Conservation (phyloP, 164 flowering plant genomes). For the Amborella trichopoda region DNA sequence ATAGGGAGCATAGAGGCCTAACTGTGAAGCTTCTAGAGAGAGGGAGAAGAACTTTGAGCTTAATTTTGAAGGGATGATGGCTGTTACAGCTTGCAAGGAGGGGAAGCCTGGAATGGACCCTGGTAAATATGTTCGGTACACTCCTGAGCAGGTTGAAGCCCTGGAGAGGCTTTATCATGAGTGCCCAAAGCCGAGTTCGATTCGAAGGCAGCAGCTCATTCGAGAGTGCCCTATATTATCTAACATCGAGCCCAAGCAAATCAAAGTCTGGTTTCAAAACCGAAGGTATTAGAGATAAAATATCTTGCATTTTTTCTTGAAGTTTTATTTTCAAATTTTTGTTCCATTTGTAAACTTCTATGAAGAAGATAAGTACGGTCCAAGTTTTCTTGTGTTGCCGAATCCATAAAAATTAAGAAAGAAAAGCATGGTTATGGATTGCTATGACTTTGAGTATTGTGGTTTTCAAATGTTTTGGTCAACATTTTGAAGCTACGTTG, state of each 20-base stretch:
- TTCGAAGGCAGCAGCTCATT: conserved; percentile 90
- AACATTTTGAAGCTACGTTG: no score
- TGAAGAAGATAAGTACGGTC: no score
- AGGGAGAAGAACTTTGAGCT: no score
- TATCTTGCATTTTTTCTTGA: neutral
- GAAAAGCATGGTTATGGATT: no score
- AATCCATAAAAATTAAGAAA: no score
- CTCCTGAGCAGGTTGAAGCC: conserved; percentile 99
- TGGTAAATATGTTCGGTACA: conserved; percentile 92
- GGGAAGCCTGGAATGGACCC: conserved; percentile 56
- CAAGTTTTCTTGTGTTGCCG: no score
- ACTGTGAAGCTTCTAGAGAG: no score
- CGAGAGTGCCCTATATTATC: conserved; percentile 93
- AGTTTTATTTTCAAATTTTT: neutral
- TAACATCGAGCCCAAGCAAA: conserved; percentile 93
- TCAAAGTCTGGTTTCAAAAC: conserved; percentile 99
- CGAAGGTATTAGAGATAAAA: conserved; percentile 45
- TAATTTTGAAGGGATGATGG: conserved; percentile 20
- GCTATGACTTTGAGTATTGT: no score
- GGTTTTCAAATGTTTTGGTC: no score
- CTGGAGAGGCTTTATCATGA: conserved; percentile 92
- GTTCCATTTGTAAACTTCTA: neutral
- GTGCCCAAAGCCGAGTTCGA: conserved; percentile 92
- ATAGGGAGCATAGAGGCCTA: no score
- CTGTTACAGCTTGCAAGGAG: conserved; percentile 79